A percentile compares a stretch with the other conserved stretches of the same genome.
Conservation (phyloP, 352 stramenopile species). For the Pseudoperonospora humuli region DNA sequence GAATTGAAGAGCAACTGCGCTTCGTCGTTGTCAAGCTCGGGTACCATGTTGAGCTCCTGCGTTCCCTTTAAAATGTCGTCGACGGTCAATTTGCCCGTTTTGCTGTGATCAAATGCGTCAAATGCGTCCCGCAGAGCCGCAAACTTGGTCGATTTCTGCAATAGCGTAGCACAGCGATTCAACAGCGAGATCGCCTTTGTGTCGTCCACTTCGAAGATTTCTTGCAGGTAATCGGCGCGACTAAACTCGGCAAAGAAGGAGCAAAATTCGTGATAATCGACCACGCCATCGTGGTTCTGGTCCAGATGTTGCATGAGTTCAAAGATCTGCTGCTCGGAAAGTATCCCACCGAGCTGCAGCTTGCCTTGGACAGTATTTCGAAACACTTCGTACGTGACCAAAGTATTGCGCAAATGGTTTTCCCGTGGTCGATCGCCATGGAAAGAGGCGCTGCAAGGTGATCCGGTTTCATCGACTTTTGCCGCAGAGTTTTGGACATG, state of each 20-base stretch:
- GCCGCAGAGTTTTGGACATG: slow-evolving; percentile 1
- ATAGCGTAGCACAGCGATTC: slow-evolving; percentile 49
- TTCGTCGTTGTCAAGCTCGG: slow-evolving; percentile 37
- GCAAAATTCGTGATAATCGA: slow-evolving; percentile 87
- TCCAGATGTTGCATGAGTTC: slow-evolving; percentile 91
- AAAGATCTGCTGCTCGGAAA: slow-evolving; percentile 88
- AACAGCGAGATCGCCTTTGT: slow-evolving; percentile 61
- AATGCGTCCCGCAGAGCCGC: slow-evolving; percentile 50
- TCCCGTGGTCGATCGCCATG: slow-evolving; percentile 22
- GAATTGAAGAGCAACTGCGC: slow-evolving; percentile 50
- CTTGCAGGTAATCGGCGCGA: slow-evolving; percentile 56
- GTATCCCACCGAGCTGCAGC: slow-evolving; percentile 40
- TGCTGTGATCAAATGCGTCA: slow-evolving; percentile 35
- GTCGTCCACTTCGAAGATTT: slow-evolving; percentile 72
- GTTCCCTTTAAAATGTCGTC: slow-evolving; percentile 50
- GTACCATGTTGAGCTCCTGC: slow-evolving; percentile 39
- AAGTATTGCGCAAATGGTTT: slow-evolving; percentile 39
- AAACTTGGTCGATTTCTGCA: slow-evolving; percentile 40
- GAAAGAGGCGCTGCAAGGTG: background rate
- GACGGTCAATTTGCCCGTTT: slow-evolving; percentile 30
- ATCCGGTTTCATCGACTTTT: slow-evolving; percentile 3
- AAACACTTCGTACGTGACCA: slow-evolving; percentile 76
- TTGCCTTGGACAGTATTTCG: slow-evolving; percentile 59
- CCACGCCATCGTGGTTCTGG: slow-evolving; percentile 83
- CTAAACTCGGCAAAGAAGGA: slow-evolving; percentile 81